Conservation (phyloP, 208 protist genomes). For the Strigomonas galati region DNA sequence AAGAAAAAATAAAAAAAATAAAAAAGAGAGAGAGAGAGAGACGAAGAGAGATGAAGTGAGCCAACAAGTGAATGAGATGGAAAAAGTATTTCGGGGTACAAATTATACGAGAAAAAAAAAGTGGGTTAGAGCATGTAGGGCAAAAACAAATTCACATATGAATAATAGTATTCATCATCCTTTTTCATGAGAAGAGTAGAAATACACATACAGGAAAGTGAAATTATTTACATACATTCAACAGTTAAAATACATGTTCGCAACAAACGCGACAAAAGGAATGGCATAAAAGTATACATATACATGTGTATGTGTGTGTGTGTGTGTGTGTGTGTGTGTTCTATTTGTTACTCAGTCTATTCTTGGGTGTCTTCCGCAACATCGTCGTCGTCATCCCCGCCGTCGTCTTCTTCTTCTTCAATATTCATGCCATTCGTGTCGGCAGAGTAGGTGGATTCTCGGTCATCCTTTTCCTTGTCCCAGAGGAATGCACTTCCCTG, state of each 20-base stretch:
- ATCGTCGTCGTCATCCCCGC: constrained; percentile 11
- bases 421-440: background rate
- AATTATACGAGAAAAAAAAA: constrained; percentile 1
- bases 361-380: constrained; percentile 19
- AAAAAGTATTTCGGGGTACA: constrained; percentile 6
- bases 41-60: constrained; percentile 1
- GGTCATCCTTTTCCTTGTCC: background rate
- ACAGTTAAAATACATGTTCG: too few species aligned
- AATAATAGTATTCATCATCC: too few species aligned
- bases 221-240: constrained; percentile 18
- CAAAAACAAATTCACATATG: constrained; percentile 11
- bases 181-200: constrained; percentile 2
- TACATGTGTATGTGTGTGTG: background rate
- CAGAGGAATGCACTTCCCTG: background rate
- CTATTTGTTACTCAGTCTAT: background rate
- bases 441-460: background rate
- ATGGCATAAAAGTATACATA: constrained; percentile 4
- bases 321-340: constrained; percentile 12
- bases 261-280: background rate
- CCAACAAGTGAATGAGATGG: constrained; percentile 2
- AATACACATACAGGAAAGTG: background rate
- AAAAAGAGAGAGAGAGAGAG: constrained; percentile 3
- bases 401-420: constrained; percentile 12
- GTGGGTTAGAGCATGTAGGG: background rate
- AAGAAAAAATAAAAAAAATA: constrained; percentile 24